Conservation (phyloP, 495 filamentous ascomycete species). For the Chaetomium tenue region DNA sequence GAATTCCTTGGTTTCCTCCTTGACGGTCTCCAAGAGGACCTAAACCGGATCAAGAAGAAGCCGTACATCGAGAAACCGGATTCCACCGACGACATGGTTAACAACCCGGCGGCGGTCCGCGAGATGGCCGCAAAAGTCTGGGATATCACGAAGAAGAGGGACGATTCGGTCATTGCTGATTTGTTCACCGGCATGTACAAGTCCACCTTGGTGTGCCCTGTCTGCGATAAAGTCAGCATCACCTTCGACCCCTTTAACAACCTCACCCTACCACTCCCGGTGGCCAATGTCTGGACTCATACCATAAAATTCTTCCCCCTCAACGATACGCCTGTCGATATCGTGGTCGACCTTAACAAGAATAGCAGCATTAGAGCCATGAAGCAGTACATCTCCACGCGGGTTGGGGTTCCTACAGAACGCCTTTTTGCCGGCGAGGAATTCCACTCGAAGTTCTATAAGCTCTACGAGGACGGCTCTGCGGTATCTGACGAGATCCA, state of each 20-base stretch:
- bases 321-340: slow-evolving; percentile 58
- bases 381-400: slow-evolving; percentile 72
- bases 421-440: slow-evolving; percentile 73
- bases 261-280: slow-evolving; percentile 82
- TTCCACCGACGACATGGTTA: slow-evolving; percentile 94
- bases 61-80: slow-evolving; percentile 98
- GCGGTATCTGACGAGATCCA: slow-evolving; percentile 68
- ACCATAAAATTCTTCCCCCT: slow-evolving; percentile 73
- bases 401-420: slow-evolving; percentile 58
- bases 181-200: slow-evolving; percentile 97
- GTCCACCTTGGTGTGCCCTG: slow-evolving; percentile 88
- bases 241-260: slow-evolving; percentile 98
- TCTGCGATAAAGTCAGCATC: slow-evolving; percentile 91
- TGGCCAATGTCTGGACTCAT: slow-evolving; percentile 73
- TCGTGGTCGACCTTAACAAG: slow-evolving; percentile 86
- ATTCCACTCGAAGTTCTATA: slow-evolving; percentile 78
- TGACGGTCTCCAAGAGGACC: slow-evolving; percentile 90
- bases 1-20: slow-evolving; percentile 96
- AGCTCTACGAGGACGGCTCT: slow-evolving; percentile 65
- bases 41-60: slow-evolving; percentile 92
- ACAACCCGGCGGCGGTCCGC: slow-evolving; percentile 69
- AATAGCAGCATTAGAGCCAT: slow-evolving; percentile 67
- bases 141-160: slow-evolving; percentile 87
- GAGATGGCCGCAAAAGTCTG: slow-evolving; percentile 84
- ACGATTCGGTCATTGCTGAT: slow-evolving; percentile 92